phyloP scores from a whole-genome alignment of 2,329 filamentous ascomycete species.

The Fusarium bactridioides region DNA sequence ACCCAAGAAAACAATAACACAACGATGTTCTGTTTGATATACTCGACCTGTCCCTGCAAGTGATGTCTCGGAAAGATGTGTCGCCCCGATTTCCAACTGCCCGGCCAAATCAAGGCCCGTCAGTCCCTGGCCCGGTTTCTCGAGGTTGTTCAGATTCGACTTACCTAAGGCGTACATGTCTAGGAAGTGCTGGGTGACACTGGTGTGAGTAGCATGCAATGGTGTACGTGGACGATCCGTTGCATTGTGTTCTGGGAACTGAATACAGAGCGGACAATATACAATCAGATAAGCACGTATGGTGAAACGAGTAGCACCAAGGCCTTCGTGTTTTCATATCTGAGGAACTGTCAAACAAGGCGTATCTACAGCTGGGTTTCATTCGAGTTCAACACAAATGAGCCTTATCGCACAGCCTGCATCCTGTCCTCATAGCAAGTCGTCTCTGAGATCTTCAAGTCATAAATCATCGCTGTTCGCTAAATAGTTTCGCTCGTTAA shows the following conservation, averaged over 20 bases:
- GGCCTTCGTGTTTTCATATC: neutral
- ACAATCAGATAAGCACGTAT: neutral
- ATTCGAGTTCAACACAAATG: neutral
- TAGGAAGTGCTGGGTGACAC: neutral
- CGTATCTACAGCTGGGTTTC: neutral
- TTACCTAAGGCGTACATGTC: neutral
- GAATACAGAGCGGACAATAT: neutral
- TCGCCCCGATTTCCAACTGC: no score
- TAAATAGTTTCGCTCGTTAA: slow-evolving; percentile 31
- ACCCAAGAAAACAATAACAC: slow-evolving; percentile 4
- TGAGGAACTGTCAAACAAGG: neutral
- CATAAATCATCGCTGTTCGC: slow-evolving; percentile 2
- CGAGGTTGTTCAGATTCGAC: neutral
- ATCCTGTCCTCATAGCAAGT: neutral
- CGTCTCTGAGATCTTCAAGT: neutral
- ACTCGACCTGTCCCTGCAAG: neutral
- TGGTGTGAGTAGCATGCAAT: neutral
- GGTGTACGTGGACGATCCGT: neutral
- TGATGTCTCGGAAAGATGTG: neutral
- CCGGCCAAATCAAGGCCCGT: neutral
- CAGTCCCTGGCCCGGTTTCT: neutral
- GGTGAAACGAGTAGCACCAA: neutral
- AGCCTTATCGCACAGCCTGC: neutral
- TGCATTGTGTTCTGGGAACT: neutral
- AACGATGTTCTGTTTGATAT: neutral